phyloP scores from a whole-genome alignment of 140 eudicot genomes.

The Stevia rebaudiana region DNA sequence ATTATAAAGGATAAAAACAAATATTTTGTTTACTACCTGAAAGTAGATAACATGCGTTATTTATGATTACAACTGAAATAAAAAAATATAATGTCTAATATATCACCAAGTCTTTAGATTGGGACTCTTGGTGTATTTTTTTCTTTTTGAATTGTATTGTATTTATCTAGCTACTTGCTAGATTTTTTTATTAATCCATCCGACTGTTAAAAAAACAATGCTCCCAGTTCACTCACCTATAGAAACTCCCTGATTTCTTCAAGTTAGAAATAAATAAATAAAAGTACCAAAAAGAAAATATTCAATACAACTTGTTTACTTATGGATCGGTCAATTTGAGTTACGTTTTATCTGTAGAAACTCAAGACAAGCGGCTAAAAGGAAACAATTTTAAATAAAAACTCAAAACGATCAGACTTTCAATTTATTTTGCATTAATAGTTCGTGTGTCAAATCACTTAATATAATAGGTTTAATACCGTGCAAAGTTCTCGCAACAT shows the following conservation, averaged over 20 bases:
- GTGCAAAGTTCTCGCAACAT: background rate
- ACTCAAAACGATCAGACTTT: too few relatives aligned
- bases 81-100: background rate
- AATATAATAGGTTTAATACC: background rate
- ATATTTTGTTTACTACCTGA: too few relatives aligned
- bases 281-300: background rate
- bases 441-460: too few relatives aligned
- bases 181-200: too few relatives aligned
- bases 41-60: background rate
- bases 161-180: too few relatives aligned
- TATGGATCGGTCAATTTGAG: background rate
- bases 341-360: background rate
- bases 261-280: constrained; percentile 28
- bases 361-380: too few relatives aligned
- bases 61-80: background rate
- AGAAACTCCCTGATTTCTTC: constrained; percentile 79
- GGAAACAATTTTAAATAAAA: too few relatives aligned
- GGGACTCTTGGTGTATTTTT: too few relatives aligned
- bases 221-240: constrained; percentile 97
- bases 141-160: too few relatives aligned
- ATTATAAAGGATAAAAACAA: too few relatives aligned
- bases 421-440: too few relatives aligned
- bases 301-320: background rate
- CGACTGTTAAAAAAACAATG: constrained; percentile 69
- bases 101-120: too few relatives aligned